Evolutionary conservation across 192 early-diverging fungal genomes (phyloP), one percentile per base, ranked within the genome.

Genomic region (Tieghemiomyces parasiticus): DNA sequence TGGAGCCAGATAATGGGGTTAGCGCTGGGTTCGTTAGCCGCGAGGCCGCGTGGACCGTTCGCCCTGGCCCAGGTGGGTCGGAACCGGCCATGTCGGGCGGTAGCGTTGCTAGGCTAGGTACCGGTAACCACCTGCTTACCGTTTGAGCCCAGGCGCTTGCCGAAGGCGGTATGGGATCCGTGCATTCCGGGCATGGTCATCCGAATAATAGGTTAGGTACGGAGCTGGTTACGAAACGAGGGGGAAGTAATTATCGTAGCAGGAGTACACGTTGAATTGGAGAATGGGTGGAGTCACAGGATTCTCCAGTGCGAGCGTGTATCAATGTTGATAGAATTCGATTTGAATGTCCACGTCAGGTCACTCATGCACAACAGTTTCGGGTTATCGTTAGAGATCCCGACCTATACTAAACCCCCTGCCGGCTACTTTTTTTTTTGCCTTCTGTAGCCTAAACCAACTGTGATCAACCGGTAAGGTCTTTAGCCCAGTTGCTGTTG

Each of bases 61-160:
- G n/a, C n/a, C n/a, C n/a, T n/a, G n/a, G n/a, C n/a, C n/a, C n/a
- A n/a, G n/a, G n/a, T n/a, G n/a, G n/a, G n/a, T n/a, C n/a, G n/a
- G n/a, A n/a, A n/a, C n/a, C n/a, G n/a, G n/a, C n/a, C n/a, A n/a
- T n/a, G n/a, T n/a, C n/a, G n/a, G n/a, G n/a, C n/a, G n/a, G n/a
- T n/a, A n/a, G n/a, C n/a, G n/a, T n/a, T n/a, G n/a, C n/a, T n/a
- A n/a, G n/a, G n/a, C n/a, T n/a, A n/a, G n/a, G n/a, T n/a, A n/a
- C n/a, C n/a, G n/a, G n/a, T n/a, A n/a, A n/a, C n/a, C n/a, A n/a
- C n/a, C n/a, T n/a, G n/a, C 60, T 19, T 76, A 86, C 84, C 84
- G 62, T 81, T 81, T 50, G 82, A 75, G 24, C 82, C 85, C 29
- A 87, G 63, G 22, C 72, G 74, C 62, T 83, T 82, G 63, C 82